Evolutionary conservation across 2,329 filamentous ascomycete species (phyloP).

Genomic region (Alternaria gansuensis): DNA sequence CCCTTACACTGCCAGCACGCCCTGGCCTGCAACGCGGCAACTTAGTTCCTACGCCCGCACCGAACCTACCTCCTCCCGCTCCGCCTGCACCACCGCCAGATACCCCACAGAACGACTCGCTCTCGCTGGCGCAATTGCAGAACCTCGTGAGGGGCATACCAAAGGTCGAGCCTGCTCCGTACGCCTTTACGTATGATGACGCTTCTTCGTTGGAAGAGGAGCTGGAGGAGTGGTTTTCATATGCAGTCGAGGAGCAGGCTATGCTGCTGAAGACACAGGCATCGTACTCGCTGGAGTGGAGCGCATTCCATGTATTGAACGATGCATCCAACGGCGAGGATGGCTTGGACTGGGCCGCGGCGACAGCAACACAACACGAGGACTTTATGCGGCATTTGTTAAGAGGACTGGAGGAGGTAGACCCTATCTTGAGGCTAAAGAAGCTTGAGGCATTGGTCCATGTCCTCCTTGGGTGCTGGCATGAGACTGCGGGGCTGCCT

Average conservation of each 20-base stretch:
- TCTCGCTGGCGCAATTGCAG: conserved; percentile 60
- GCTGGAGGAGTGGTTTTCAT: conserved; percentile 97
- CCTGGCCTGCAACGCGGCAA: conserved; percentile 54
- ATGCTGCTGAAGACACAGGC: conserved; percentile 78
- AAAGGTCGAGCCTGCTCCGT: conserved; percentile 60
- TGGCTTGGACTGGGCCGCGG: conserved; percentile 71
- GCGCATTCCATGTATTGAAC: conserved; percentile 51
- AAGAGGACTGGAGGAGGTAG: conserved; percentile 40
- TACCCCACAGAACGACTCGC: conserved; percentile 53
- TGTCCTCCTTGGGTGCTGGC: conserved; percentile 59
- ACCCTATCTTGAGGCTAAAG: conserved; percentile 46
- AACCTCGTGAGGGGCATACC: conserved; percentile 57
- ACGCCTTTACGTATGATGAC: conserved; percentile 76
- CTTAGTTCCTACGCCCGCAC: conserved; percentile 52
- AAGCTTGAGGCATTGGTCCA: conserved; percentile 58
- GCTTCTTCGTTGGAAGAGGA: conserved; percentile 76
- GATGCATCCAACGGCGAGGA: conserved; percentile 53
- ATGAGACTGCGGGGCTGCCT: conserved; percentile 59
- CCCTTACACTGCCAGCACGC: conserved; percentile 43
- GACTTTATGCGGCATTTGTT: conserved; percentile 64
- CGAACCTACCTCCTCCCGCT: conserved; percentile 56
- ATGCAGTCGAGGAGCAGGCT: conserved; percentile 84
- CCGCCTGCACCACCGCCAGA: conserved; percentile 46
- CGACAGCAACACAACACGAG: conserved; percentile 63
- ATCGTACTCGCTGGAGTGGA: conserved; percentile 81